Base-by-base conservation (phyloP, 352 stramenopile species). In the Globisporangium middletonii region DNA sequence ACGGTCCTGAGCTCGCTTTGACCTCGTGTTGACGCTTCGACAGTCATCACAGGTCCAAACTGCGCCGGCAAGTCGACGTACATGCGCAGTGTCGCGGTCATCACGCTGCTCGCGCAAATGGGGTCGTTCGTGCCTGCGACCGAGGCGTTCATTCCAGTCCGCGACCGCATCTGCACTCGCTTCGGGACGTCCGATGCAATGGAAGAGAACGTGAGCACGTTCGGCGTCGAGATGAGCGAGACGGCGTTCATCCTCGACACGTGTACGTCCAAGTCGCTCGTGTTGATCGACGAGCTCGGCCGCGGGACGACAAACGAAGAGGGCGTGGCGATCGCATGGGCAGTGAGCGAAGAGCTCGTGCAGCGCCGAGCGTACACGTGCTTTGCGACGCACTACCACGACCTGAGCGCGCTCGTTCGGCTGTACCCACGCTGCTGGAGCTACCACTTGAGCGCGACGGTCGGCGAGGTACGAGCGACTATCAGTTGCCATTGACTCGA, bases 171-270 rank as follows among this genome's bases (percentile, higher is more conserved):
- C n/a, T 88, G 95, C 48, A 96, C 92, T 13, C 75, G 91, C 50
- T 94, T 98, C 45, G 89, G 88, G 11, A 97, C 89, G 7, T 91
- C 85, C 3, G 92, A 98, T 51, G 88, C 97, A 55, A 96, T 98
- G 79, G 91, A 98, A 71, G 88, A 96, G 63, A 98, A 97, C 61
- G 69, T 91, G 18, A 97, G 87, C 53, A 95, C 89, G 4, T 98
- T 98, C 62, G 76, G 74, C 12, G 78, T 96, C 28, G 92, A 98
- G 56, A 98, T 97, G 92, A 86, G 79, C 0, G 89, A 97, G 56
- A 88, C 77, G 2, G 85, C 86, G 9, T 94, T 95, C 60, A 92
- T 95, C 1, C 62, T 96, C 19, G 85, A 95, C 58, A 71, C 74
- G 5, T 81, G 75, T 49, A 90, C 83, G 7, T 41, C 67, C 43